phyloP scores from a whole-genome alignment of 768 basidiomycete species.

The Mycena maculata region DNA sequence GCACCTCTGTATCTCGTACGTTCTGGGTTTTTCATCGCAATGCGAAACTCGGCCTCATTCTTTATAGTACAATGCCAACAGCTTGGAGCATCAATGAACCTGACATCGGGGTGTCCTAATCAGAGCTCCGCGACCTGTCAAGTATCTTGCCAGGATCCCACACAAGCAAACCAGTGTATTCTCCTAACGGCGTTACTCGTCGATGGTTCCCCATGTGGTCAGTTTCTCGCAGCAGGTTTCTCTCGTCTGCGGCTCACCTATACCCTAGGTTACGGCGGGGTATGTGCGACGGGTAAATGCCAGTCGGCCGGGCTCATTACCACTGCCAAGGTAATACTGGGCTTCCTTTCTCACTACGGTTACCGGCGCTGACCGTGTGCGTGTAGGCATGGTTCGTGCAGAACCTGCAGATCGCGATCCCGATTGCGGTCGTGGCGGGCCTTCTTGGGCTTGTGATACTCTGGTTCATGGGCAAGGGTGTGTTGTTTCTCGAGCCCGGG shows the following conservation, averaged over 20 bases:
- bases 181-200: conserved; percentile 76
- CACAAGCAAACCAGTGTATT: conserved; percentile 68
- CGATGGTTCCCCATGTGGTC: conserved; percentile 88
- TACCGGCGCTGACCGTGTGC: conserved; percentile 15
- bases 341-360: conserved; percentile 9
- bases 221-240: conserved; percentile 39
- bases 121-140: conserved; percentile 75
- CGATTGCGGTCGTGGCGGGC: conserved; percentile 79
- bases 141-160: conserved; percentile 85
- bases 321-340: conserved; percentile 66
- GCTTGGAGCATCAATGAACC: conserved; percentile 77
- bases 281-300: conserved; percentile 72
- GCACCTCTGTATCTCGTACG: conserved; percentile 79
- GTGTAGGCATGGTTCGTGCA: conserved; percentile 76
- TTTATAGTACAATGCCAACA: conserved; percentile 77
- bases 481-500: conserved; percentile 28
- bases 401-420: conserved; percentile 84
- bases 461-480: conserved; percentile 59
- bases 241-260: conserved; percentile 27
- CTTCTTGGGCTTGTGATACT: conserved; percentile 70
- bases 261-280: conserved; percentile 74
- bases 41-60: conserved; percentile 13
- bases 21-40: conserved; percentile 34
- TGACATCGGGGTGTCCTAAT: conserved; percentile 74
- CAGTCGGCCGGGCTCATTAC: conserved; percentile 66